Percentiles rank a stretch among this genome's conserved stretches.
phyloP scores from a whole-genome alignment of 1,284 basidiomycete species.

The Sanguinoderma infundibulare region DNA sequence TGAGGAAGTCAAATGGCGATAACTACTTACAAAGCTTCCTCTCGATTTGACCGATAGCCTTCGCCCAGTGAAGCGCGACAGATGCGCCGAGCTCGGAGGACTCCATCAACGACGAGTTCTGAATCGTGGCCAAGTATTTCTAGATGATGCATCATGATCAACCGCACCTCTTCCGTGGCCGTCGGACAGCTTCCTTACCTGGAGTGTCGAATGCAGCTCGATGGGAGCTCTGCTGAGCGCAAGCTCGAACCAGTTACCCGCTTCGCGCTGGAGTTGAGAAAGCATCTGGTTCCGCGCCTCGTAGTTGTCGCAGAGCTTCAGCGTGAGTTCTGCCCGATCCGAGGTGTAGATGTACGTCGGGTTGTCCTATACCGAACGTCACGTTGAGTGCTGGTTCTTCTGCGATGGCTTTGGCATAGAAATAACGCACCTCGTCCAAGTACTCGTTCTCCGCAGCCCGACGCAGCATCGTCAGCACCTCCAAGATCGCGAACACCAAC shows the following conservation, averaged over 20 bases:
- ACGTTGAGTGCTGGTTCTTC: too few species aligned
- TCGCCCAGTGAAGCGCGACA: constrained; percentile 84
- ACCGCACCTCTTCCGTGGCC: not conserved
- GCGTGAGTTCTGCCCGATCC: constrained; percentile 71
- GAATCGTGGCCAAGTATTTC: constrained; percentile 84
- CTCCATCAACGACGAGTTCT: constrained; percentile 68
- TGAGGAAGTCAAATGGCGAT: not conserved
- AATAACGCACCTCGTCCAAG: constrained; percentile 79
- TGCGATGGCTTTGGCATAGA: not conserved
- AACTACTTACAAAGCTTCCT: constrained; percentile 69
- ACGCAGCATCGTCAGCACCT: constrained; percentile 89
- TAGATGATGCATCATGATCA: constrained; percentile 34
- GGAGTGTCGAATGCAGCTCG: constrained; percentile 90
- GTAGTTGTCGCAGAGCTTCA: constrained; percentile 91
- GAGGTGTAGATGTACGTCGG: constrained; percentile 87
- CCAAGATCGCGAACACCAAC: constrained; percentile 89
- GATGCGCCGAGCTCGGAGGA: constrained; percentile 90
- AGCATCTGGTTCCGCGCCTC: constrained; percentile 86
- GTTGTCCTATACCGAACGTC: constrained; percentile 67
- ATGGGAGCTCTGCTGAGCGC: constrained; percentile 89
- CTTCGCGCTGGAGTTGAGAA: constrained; percentile 72
- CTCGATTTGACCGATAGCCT: constrained; percentile 78
- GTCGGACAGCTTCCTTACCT: constrained; percentile 51
- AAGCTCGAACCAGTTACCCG: constrained; percentile 84
- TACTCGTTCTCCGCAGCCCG: constrained; percentile 92